A percentile compares a stretch with the other conserved stretches of the same genome.
Conservation (phyloP, 305 asterid genomes). For the Withania somnifera region DNA sequence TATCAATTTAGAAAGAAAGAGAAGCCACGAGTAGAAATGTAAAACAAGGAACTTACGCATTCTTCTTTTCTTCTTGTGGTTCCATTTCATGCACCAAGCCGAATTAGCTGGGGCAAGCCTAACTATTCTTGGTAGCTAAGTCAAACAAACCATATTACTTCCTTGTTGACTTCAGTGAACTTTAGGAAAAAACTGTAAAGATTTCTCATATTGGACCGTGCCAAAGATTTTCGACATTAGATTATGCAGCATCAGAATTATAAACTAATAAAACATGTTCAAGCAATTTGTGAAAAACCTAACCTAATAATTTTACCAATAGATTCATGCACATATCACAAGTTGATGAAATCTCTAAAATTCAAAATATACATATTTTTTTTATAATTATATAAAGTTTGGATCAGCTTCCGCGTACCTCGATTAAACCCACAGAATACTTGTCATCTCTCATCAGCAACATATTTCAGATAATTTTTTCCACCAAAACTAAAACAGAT, state of each 20-base stretch:
- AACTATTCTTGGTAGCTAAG: background rate
- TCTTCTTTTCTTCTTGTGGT: too few relatives aligned
- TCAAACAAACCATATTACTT: background rate
- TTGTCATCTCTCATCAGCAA: too few relatives aligned
- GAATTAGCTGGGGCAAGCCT: too few relatives aligned
- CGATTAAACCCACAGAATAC: too few relatives aligned
- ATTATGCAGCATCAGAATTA: background rate
- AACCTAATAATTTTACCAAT: background rate
- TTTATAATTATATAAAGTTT: too few relatives aligned
- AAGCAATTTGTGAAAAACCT: background rate
- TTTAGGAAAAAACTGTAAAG: background rate
- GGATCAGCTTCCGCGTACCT: too few relatives aligned
- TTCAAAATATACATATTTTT: background rate
- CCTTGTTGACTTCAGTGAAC: background rate
- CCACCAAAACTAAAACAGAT: too few relatives aligned
- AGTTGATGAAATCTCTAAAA: background rate
- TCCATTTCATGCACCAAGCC: background rate
- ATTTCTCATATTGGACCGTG: background rate
- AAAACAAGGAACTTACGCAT: background rate
- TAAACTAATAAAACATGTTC: background rate
- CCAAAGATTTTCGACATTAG: background rate
- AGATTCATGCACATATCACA: background rate
- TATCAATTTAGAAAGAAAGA: background rate
- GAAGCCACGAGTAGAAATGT: too few relatives aligned
- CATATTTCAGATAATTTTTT: too few relatives aligned